Conservation (phyloP, 2,329 filamentous ascomycete species). For the Fusarium sp. region DNA sequence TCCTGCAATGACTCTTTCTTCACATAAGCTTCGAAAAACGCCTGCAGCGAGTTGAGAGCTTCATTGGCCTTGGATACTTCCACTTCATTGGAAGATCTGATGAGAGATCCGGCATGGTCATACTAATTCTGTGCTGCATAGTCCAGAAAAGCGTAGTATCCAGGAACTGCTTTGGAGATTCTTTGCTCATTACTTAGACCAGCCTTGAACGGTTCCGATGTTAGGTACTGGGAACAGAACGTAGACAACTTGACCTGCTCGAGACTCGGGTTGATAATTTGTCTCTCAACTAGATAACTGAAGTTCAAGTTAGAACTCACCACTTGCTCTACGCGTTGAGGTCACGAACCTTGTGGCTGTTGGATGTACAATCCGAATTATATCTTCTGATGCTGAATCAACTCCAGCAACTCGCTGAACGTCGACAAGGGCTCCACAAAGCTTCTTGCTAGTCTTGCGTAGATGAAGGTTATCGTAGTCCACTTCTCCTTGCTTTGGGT, state of each 20-base stretch:
- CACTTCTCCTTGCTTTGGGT: background rate
- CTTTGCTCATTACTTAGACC: background rate
- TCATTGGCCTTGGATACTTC: background rate
- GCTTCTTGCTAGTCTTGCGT: slow-evolving; percentile 13
- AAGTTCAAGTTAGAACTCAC: background rate
- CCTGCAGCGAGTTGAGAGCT: background rate
- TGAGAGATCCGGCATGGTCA: slow-evolving; percentile 3
- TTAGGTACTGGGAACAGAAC: slow-evolving; percentile 20
- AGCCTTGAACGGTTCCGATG: slow-evolving; percentile 12
- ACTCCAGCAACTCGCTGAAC: background rate
- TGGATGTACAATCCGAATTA: slow-evolving; percentile 24
- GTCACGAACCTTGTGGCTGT: slow-evolving; percentile 11
- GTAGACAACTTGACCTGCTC: slow-evolving; percentile 11
- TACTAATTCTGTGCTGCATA: slow-evolving; percentile 31
- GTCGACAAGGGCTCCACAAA: slow-evolving; percentile 28
- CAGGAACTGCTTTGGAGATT: background rate
- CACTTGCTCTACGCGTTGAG: background rate
- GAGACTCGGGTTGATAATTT: background rate
- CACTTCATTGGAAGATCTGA: background rate
- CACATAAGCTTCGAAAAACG: background rate
- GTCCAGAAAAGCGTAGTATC: slow-evolving; percentile 25
- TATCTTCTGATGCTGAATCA: background rate
- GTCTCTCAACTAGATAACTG: slow-evolving; percentile 15
- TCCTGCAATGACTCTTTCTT: no score
- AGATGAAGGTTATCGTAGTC: slow-evolving; percentile 6